Percentiles rank a stretch among this genome's conserved stretches.
phyloP scores from a whole-genome alignment of 768 basidiomycete species.

The Rhodocollybia butyracea region DNA sequence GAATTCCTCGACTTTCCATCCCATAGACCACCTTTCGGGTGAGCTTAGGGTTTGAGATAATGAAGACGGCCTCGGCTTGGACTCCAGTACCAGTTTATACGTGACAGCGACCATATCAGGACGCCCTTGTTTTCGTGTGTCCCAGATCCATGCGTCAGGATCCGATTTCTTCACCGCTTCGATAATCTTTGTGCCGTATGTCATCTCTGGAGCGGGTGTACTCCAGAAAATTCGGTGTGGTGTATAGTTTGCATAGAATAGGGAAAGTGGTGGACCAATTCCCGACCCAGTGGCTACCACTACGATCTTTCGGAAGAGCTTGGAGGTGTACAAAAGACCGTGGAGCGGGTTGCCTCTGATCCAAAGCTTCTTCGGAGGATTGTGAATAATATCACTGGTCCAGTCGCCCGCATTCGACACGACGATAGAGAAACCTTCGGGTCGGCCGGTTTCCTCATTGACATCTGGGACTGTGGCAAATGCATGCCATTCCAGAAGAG shows the following conservation, averaged over 20 bases:
- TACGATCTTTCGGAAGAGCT: constrained; percentile 52
- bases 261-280: constrained; percentile 30
- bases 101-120: constrained; percentile 49
- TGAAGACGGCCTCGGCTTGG: constrained; percentile 52
- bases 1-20: constrained; percentile 56
- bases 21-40: constrained; percentile 58
- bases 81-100: constrained; percentile 43
- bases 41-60: constrained; percentile 57
- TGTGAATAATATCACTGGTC: constrained; percentile 48
- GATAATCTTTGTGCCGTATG: constrained; percentile 59
- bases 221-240: constrained; percentile 63
- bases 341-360: constrained; percentile 55
- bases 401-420: constrained; percentile 60
- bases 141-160: constrained; percentile 40
- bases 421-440: constrained; percentile 53
- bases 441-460: constrained; percentile 43
- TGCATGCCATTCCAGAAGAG: constrained; percentile 56
- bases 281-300: constrained; percentile 53
- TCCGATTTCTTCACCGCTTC: no score
- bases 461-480: constrained; percentile 57
- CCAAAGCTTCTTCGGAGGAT: constrained; percentile 54
- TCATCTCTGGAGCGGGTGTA: constrained; percentile 55
- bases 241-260: no score
- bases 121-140: constrained; percentile 42
- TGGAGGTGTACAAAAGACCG: constrained; percentile 52